Percentiles rank a stretch among this genome's conserved stretches.
Conservation (phyloP, 139 green algal species). For the Monoraphidium neglectum region DNA sequence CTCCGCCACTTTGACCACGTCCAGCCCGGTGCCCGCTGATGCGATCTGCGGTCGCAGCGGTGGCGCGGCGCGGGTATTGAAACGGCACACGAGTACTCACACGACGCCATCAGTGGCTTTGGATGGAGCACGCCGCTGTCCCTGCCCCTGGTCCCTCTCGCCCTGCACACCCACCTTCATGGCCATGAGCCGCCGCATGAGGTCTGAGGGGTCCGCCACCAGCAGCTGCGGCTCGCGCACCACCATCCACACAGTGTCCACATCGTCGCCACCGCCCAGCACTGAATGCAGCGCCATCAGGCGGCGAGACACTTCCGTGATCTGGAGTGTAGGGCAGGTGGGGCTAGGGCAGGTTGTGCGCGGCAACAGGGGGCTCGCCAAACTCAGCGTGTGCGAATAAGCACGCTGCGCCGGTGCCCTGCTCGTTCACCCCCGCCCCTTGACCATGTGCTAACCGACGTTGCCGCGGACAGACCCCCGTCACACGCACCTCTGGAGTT, state of each 20-base stretch:
- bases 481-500: not conserved
- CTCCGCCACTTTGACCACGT: slow-evolving; percentile 57
- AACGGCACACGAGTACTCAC: not conserved
- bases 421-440: not conserved
- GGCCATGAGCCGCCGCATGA: slow-evolving; percentile 50
- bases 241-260: slow-evolving; percentile 62
- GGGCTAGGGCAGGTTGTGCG: no score
- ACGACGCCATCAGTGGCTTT: not conserved
- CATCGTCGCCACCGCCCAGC: slow-evolving; percentile 46
- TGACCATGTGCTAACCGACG: not conserved
- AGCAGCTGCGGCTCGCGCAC: slow-evolving; percentile 63
- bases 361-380: no score
- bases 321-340: slow-evolving; percentile 31
- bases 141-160: not conserved
- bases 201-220: slow-evolving; percentile 36
- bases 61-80: not conserved
- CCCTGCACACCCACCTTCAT: slow-evolving; percentile 46
- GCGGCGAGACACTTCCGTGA: slow-evolving; percentile 40
- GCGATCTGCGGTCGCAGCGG: slow-evolving; percentile 28
- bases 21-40: slow-evolving; percentile 32
- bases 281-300: slow-evolving; percentile 63
- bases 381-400: no score
- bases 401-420: not conserved
- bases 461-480: not conserved
- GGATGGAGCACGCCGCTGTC: not conserved